A percentile compares a stretch with the other conserved stretches of the same genome.
Conservation (phyloP, 106 monocot genomes). For the Acorus calamus region DNA sequence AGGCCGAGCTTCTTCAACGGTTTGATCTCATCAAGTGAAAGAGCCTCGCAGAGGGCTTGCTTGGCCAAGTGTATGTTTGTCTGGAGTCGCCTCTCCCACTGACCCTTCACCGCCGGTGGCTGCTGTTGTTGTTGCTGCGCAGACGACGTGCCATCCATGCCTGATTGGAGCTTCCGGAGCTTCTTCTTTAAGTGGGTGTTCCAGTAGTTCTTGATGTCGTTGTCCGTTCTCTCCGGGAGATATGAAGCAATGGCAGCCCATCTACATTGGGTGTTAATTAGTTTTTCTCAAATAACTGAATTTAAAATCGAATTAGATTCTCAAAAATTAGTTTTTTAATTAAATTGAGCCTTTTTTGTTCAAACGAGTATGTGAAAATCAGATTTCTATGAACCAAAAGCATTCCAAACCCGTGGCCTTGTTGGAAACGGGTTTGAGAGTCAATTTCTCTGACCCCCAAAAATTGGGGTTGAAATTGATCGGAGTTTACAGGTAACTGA, state of each 20-base stretch:
- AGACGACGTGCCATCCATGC: background rate
- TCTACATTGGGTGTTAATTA: background rate
- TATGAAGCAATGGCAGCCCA: conserved; percentile 47
- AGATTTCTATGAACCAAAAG: background rate
- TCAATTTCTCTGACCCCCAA: too few relatives aligned
- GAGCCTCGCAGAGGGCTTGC: conserved; percentile 30
- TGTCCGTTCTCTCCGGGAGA: conserved; percentile 37
- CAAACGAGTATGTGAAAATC: too few relatives aligned
- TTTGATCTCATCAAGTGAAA: conserved; percentile 9
- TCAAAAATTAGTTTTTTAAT: too few relatives aligned
- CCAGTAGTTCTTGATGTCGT: conserved; percentile 45
- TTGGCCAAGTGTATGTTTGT: conserved; percentile 34
- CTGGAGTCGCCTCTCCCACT: conserved; percentile 42
- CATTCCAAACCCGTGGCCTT: background rate
- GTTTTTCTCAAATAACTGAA: too few relatives aligned
- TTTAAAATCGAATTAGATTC: too few relatives aligned
- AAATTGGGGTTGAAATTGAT: too few relatives aligned
- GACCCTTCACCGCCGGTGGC: conserved; percentile 13
- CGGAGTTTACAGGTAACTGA: too few relatives aligned
- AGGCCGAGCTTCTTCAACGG: background rate
- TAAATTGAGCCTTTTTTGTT: too few relatives aligned
- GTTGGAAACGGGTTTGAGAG: too few relatives aligned
- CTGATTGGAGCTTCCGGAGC: background rate
- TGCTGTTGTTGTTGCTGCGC: too few relatives aligned
- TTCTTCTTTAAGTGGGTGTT: conserved; percentile 46